Conservation (phyloP, 805 yeast genomes). For the Barnettozyma botsteinii region DNA sequence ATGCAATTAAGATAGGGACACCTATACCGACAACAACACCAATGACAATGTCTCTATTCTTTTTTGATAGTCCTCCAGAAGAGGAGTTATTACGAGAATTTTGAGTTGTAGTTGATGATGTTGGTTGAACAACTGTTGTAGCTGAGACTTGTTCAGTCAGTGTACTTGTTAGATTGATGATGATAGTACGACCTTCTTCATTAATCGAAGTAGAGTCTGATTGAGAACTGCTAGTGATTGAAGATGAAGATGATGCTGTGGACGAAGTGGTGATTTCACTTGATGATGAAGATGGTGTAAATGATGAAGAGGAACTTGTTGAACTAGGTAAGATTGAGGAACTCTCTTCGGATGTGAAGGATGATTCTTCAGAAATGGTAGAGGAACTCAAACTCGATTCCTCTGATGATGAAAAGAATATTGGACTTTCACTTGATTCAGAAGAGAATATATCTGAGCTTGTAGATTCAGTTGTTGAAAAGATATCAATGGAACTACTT, state of each 20-base stretch:
- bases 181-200: conserved; percentile 12
- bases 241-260: conserved; percentile 1
- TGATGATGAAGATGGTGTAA: background rate
- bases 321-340: no score
- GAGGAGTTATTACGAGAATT: background rate
- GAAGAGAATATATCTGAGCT: background rate
- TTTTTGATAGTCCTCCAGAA: conserved; percentile 36
- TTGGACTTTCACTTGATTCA: background rate
- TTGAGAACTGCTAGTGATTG: conserved; percentile 2
- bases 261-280: background rate
- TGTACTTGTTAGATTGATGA: conserved; percentile 20
- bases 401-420: conserved; percentile 3
- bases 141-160: conserved; percentile 19
- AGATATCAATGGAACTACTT: background rate
- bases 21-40: conserved; percentile 71
- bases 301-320: background rate
- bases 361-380: conserved; percentile 4
- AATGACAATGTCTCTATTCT: conserved; percentile 46
- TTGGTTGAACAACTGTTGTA: conserved; percentile 20
- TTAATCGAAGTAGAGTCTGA: conserved; percentile 7
- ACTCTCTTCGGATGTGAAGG: conserved; percentile 6
- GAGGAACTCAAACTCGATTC: background rate
- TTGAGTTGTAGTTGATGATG: background rate
- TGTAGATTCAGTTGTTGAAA: background rate
- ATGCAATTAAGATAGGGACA: conserved; percentile 41